Evolutionary conservation across 371 early-diverging fungal genomes (phyloP), one percentile per base, ranked within the genome.

Genomic region (Haplosporangium sp.): DNA sequence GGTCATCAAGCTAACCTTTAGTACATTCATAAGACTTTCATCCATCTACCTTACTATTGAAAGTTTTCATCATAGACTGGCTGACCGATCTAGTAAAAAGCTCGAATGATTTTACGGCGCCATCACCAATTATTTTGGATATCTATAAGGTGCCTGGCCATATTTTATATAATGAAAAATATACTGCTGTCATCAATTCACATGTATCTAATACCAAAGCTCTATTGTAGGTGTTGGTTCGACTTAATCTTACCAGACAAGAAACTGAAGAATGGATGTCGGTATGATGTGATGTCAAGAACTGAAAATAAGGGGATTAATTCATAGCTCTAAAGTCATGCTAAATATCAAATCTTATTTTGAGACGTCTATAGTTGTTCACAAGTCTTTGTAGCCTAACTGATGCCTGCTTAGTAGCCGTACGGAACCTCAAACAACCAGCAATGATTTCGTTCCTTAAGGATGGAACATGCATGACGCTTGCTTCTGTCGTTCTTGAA

Each of bases 211-310:
- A 27, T 27, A 27, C n/a, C 39, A 4, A 34, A 2, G 37, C 6
- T 45, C 38, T 20, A 40, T 11, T 20, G 4, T 65, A 81, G 82
- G 72, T 81, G 20, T 62, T 58, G 37, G 59, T 59, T 15, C 72
- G 66, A 50, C 66, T 74, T 27, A 62, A 64, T 35, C 62, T 81
- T 15, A 62, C 9, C 10, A 59, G 72, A 13, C 59, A 71, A n/a
- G 67, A 79, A 44, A 52, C 72, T 17, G 82, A 81, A 48, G 63
- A 65, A 40, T 81, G 82, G 75, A 69, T 75, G 60, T 69, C 67
- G 47, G 82, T 81, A 75, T 37, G 72, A 55, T 55, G 0, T 9
- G 3, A 3, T 55, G 17, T 27, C 27, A 27, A 27, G 27, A 27
- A 27, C 27, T 27, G 27, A 27, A 20, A 44, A 0, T n/a, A 50